Base-by-base conservation (phyloP, 169 alveolate genomes). In the Cryptosporidium bovis region DNA sequence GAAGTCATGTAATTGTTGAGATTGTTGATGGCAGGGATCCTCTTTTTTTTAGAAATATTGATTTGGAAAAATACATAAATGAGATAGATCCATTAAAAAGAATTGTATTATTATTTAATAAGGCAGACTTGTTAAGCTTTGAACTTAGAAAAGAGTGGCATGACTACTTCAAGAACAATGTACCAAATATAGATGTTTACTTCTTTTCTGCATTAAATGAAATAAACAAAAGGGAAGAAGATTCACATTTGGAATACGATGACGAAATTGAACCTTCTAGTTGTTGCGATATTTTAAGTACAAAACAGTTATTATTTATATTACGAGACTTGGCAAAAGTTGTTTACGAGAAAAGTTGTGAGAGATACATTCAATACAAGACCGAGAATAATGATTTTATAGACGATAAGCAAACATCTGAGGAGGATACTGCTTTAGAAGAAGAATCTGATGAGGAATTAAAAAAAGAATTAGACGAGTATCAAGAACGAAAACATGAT, bases 11-110 rank as follows among this genome's bases (percentile, higher is more conserved):
- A 18, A 84, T 98, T 44, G 94, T 97, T 68, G 96, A 97, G 90
- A 97, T 98, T 36, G 96, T 98, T 13, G 99, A 98, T 91, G 98
- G 99, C 5, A 92, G 99, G 82, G 97, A 98, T 89, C 99, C 99
- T 18, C 93, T 96, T 55, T 98, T 98, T 94, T 98, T 92, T 92
- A 90, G 97, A 50, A 92, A 94, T 83, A 82, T 65, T 33, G 99
- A 96, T 84, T 91, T 97, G 60, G 99, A 96, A 60, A 89, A 64
- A 31, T 97, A 97, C 89, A 92, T 96, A 36, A 93, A 94, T 68
- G 98, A 96, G 77, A 95, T 96, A 4, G 97, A 95, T 84, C 64
- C 90, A n/a, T 67, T 95, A 82, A 97, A 97, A 90, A 93, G 93
- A 51, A 92, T 94, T 60, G 85, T 97, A 77, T 89, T 97, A 58